Conservation (phyloP, 441 rosid species). For the Manihot esculenta region DNA sequence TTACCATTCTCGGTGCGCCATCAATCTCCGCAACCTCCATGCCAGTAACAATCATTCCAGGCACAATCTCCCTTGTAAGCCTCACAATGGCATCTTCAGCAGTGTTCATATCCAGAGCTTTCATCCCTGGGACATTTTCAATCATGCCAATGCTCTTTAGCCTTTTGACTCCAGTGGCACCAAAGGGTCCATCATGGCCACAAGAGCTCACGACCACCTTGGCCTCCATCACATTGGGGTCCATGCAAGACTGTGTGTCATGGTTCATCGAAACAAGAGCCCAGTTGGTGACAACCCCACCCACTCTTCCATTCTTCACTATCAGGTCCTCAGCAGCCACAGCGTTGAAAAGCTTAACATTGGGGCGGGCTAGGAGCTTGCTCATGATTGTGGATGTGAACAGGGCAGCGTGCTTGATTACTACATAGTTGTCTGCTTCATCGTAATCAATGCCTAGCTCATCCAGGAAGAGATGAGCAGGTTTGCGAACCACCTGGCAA, state of each 20-base stretch:
- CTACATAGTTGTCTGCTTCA: slow-evolving; percentile 77
- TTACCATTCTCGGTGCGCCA: slow-evolving; percentile 84
- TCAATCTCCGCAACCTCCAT: slow-evolving; percentile 97
- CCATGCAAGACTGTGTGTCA: slow-evolving; percentile 90
- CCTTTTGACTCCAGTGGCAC: slow-evolving; percentile 87
- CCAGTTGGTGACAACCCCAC: slow-evolving; percentile 89
- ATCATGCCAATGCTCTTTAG: slow-evolving; percentile 79
- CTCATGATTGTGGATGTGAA: slow-evolving; percentile 96
- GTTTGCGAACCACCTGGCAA: slow-evolving; percentile 77
- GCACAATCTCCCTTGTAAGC: slow-evolving; percentile 76
- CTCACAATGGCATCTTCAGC: slow-evolving; percentile 88
- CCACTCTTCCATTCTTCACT: slow-evolving; percentile 64
- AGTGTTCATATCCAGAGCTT: slow-evolving; percentile 79
- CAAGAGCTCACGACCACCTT: slow-evolving; percentile 91
- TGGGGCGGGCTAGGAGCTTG: slow-evolving; percentile 84
- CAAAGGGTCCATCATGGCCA: slow-evolving; percentile 87
- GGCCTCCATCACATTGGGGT: slow-evolving; percentile 91
- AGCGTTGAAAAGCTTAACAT: slow-evolving; percentile 87
- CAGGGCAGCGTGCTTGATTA: slow-evolving; percentile 82
- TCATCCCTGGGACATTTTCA: slow-evolving; percentile 73
- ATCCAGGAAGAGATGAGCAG: slow-evolving; percentile 75
- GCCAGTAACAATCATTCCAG: slow-evolving; percentile 85
- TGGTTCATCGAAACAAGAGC: slow-evolving; percentile 89
- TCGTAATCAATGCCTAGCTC: slow-evolving; percentile 77
- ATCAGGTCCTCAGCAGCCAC: slow-evolving; percentile 89